Base-by-base conservation (phyloP, 1,139 yeast species). In the Lodderomyces pseudojiufengensis region DNA sequence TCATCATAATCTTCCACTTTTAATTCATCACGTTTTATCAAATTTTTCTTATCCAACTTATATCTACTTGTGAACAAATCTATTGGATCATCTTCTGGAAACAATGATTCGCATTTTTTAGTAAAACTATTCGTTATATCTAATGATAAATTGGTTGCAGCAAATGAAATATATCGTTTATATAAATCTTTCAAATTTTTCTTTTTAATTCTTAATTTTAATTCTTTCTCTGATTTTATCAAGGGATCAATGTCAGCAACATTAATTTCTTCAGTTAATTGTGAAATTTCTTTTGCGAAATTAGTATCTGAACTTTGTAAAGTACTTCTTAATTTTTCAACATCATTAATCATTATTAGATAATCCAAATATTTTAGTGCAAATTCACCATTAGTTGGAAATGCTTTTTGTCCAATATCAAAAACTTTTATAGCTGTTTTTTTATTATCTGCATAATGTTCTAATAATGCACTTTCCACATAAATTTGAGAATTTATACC, bases 391-490 rank as follows among this genome's bases (percentile, higher is more conserved):
- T 78, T 72, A 14, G 63, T 57, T 3, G 66, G 61, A 52, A 75
- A 83, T 5, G 14, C 28, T 20, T 42, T 46, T 54, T 79, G 84
- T 2, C 95, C 97, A 33, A 87, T 61, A 46, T 85, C 95, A 57
- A 87, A 83, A 27, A 90, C 81, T 52, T 82, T 82, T 36, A 76
- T 66, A 0, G 97, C 92, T 28, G 84, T 79, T 37, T 78, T 81
- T 35, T 73, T 67, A 44, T 83, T 72, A 40, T 73, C 74, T 30
- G 82, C 75, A 50, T 80, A 80, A 50, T 78, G 80, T 54, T 92
- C 98, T 67, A 90, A 70, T 53, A 79, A 69, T 0, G 97, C 95
- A 49, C 86, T 83, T 37, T 86, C 94, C 20, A 82, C 80, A 56
- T 75, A 92, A 23, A 92, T 73, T 46, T 85, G 87, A 62, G 79